Base-by-base conservation (phyloP, 1,284 basidiomycete genomes). In the Cryptococcus sp. region DNA sequence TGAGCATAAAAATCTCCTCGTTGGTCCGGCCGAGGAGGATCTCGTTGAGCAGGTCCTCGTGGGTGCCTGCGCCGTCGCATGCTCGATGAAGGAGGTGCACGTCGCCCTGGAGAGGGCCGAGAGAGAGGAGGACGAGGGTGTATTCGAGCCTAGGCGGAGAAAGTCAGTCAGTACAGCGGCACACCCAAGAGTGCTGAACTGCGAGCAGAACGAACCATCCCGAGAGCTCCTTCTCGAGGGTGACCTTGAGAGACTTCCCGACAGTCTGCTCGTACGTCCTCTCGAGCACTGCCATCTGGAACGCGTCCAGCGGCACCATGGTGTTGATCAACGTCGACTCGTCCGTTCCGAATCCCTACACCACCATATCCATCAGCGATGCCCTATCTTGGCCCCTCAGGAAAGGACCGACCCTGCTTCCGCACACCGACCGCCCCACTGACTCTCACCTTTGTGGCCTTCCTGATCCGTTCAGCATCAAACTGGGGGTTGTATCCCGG, bases 21-120 rank as follows among this genome's bases (percentile, higher is more conserved):
- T 79, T 79, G n/a, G 70, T 66, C 28, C 77, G 63, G 20, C 70
- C 61, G 36, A 77, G 63, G n/a, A 79, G 61, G 15, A 78, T 37
- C 63, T 79, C 77, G 39, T 66, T 77, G 6, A 79, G 63, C 0
- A 79, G 65, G 57, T 77, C 76, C 55, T 78, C 77, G 64, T 78
- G 76, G 0, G 77, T 78, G 4, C 76, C 77, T 7, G 64, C 62
- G 13, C 77, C 77, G 18, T 61, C 56, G 57, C 77, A 78, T 4
- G 77, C 76, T 23, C 75, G 62, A 47, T 76, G 56, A 16, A 76
- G 43, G 8, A 79, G 69, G 59, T 74, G 64, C 6, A 75, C 39
- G 53, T 79, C 77, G 11, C 72, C 76, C 11, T 59, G 61, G 4
- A 79, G 64, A 2, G 77, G 77, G n/a, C 77, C 77, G 4, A 74